Evolutionary conservation across 1,284 basidiomycete genomes (phyloP), one percentile per base, ranked within the genome.

Genomic region (Grifola frondosa): DNA sequence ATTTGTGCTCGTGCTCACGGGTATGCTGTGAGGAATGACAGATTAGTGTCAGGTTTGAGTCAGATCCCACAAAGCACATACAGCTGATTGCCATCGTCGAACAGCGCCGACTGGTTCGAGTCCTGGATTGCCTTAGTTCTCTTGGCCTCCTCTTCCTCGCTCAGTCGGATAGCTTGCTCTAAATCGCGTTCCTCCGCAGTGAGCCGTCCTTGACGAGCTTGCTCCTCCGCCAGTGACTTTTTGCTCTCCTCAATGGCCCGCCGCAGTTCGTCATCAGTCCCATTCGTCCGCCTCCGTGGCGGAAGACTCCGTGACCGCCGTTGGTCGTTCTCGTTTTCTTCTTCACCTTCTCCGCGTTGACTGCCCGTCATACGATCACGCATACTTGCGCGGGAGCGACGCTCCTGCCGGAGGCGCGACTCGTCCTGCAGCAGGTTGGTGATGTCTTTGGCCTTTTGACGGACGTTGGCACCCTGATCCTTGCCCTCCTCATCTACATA

Each of bases 381-480:
- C 95, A 98, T 99, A 49, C 81, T 78, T 4, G 94, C 92, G 20
- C 96, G 78, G 34, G 81, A 80, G 19, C 86, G 77, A 31, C 97
- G 80, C 66, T 96, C 94, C 52, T 91, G 84, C 6, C 92, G 81
- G 44, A 99, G 77, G 13, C 95, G 80, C 4, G 77, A 68, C 53
- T 97, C 88, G 63, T 99, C 97, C 62, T 83, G 77, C n/a, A 99
- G 78, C 6, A 99, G 78, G 62, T 95, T 95, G 29, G 94, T 96
- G 66, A 99, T 98, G 61, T 99, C 97, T 67, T 99, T 99, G 10
- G 97, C 97, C 73, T 99, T 99, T 64, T 98, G 96, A 29, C 97
- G 85, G 16, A 99, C 96, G 66, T 99, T 99, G 34, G 93, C 92
- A 34, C 97, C 97, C 62, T 97, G 95, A 63, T 99, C 97, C 67